Evolutionary conservation across 169 alveolate species (phyloP).

Genomic region (Perkinsus chesapeaki): DNA sequence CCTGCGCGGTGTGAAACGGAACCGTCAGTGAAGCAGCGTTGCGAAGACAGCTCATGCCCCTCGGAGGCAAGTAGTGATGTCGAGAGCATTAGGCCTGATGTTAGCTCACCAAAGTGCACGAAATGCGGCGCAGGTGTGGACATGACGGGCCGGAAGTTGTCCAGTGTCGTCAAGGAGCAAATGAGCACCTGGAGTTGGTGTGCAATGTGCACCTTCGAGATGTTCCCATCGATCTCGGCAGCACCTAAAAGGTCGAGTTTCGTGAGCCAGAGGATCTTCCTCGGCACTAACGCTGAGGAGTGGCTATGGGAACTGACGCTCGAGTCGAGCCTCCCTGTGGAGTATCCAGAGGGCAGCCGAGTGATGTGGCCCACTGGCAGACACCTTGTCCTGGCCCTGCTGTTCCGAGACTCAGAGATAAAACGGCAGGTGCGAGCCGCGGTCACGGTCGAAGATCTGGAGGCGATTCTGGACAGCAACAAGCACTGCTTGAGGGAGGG

Average conservation of each 20-base stretch:
- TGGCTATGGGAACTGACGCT: not conserved
- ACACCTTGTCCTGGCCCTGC: not conserved
- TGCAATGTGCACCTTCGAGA: not conserved
- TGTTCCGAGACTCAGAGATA: not conserved
- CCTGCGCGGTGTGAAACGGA: no score
- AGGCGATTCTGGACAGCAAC: not conserved
- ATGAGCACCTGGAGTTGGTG: not conserved
- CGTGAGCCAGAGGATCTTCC: not conserved
- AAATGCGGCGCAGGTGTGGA: not conserved
- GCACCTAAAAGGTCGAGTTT: not conserved
- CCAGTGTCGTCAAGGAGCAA: not conserved
- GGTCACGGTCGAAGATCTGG: not conserved
- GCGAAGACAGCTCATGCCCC: not conserved
- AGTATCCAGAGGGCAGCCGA: not conserved
- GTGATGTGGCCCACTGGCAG: not conserved
- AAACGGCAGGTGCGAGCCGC: not conserved
- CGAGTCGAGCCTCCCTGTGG: not conserved
- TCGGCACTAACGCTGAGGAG: not conserved
- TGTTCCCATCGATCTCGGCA: not conserved
- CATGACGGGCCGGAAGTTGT: not conserved
- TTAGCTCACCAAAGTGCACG: not conserved
- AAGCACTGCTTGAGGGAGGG: not conserved
- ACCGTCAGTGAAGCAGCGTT: not conserved
- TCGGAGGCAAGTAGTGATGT: not conserved
- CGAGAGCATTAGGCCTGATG: not conserved